Conservation (phyloP, 2,329 filamentous ascomycete species). For the Hortaea werneckii region DNA sequence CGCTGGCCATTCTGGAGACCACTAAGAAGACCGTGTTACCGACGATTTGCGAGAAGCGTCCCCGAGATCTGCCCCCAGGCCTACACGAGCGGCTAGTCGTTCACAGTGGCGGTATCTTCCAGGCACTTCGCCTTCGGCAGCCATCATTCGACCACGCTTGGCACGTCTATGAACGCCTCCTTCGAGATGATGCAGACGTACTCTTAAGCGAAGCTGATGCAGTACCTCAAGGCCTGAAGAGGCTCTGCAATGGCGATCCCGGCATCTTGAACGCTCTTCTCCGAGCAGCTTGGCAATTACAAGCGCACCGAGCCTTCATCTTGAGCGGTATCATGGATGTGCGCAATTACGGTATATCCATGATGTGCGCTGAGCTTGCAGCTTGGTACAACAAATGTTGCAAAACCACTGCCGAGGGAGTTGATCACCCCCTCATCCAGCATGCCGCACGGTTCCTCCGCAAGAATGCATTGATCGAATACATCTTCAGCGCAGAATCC, state of each 20-base stretch:
- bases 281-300: slow-evolving; percentile 58
- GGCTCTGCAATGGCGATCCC: slow-evolving; percentile 8
- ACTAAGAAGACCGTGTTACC: slow-evolving; percentile 16
- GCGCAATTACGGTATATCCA: slow-evolving; percentile 66
- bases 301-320: slow-evolving; percentile 59
- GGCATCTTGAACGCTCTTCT: slow-evolving; percentile 37
- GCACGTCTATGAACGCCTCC: slow-evolving; percentile 13
- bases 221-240: slow-evolving; percentile 1
- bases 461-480: slow-evolving; percentile 63
- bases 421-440: slow-evolving; percentile 47
- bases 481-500: slow-evolving; percentile 81
- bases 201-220: slow-evolving; percentile 5
- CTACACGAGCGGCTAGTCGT: slow-evolving; percentile 15
- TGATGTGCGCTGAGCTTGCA: slow-evolving; percentile 62
- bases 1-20: slow-evolving; percentile 11
- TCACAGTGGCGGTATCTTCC: slow-evolving; percentile 2
- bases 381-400: slow-evolving; percentile 47
- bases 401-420: slow-evolving; percentile 4
- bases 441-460: slow-evolving; percentile 62
- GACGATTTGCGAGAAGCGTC: slow-evolving; percentile 20
- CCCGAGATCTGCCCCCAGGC: slow-evolving; percentile 16
- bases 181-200: slow-evolving; percentile 14
- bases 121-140: background rate
- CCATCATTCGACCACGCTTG: background rate
- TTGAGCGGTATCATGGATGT: slow-evolving; percentile 84